Evolutionary conservation across 2,329 filamentous ascomycete genomes (phyloP).

Genomic region (Venturia aucupariae): DNA sequence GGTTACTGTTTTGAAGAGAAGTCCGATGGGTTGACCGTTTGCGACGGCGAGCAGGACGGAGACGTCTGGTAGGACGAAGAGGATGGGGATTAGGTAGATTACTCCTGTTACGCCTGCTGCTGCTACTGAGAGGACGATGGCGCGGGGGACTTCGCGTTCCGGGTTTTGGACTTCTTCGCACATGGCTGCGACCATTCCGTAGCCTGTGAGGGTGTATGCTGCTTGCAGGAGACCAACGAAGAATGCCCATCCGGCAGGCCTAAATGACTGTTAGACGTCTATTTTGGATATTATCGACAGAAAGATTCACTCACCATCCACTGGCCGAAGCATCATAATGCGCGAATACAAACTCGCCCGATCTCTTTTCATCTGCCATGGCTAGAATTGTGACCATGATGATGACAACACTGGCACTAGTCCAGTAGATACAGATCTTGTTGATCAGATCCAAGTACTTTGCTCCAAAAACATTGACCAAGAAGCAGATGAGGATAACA

Average conservation of each 20-base stretch:
- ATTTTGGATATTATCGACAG: not conserved
- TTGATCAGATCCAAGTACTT: slow-evolving; percentile 53
- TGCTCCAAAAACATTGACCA: slow-evolving; percentile 55
- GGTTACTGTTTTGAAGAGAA: slow-evolving; percentile 66
- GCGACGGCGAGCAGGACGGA: slow-evolving; percentile 53
- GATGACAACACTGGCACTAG: slow-evolving; percentile 54
- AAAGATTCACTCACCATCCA: slow-evolving; percentile 28
- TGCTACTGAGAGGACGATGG: slow-evolving; percentile 60
- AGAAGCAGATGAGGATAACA: slow-evolving; percentile 55
- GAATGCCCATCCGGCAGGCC: slow-evolving; percentile 60
- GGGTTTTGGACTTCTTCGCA: slow-evolving; percentile 46
- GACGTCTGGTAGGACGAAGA: slow-evolving; percentile 63
- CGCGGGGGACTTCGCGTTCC: slow-evolving; percentile 46
- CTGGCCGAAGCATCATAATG: slow-evolving; percentile 58
- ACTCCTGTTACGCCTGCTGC: slow-evolving; percentile 58
- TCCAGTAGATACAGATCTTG: slow-evolving; percentile 58
- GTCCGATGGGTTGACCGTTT: slow-evolving; percentile 66
- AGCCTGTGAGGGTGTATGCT: slow-evolving; percentile 52
- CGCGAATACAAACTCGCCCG: slow-evolving; percentile 55
- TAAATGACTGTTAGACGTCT: slow-evolving; percentile 19
- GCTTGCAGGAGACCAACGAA: slow-evolving; percentile 63
- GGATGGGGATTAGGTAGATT: slow-evolving; percentile 61
- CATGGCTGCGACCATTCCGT: slow-evolving; percentile 64
- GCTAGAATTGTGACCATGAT: slow-evolving; percentile 56
- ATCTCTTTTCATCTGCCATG: slow-evolving; percentile 50